Base-by-base conservation (phyloP, 257 asterid species). In the Solanum piurae region DNA sequence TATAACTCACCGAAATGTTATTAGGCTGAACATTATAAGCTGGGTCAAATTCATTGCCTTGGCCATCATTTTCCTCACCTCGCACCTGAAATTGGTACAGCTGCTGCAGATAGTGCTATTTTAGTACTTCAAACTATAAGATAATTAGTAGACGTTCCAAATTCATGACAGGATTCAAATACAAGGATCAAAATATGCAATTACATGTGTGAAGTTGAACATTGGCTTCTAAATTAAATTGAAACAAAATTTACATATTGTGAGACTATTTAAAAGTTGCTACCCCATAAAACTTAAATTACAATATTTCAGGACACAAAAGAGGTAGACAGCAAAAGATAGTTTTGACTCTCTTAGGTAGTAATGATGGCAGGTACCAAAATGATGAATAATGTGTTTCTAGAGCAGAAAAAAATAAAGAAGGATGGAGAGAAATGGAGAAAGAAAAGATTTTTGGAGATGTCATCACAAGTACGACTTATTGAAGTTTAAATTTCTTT, bases 1-100 rank as follows among this genome's bases (percentile, higher is more conserved):
- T 38, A 20, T 42, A 25, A 87, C 89, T 89, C 87, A 89, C 90
- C 10, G 4, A 85, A 29, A 86, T 88, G 76, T 29, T 23, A 34
- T 73, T 83, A 37, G 75, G 68, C 74, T 58, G 72, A 87, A 71
- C 46, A 83, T 87, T 85, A 87, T 44, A 82, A 2, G 31, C 75
- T 49, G 55, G 42, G 36, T 9, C 77, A 29, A 12, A 85, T 44
- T 89, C 82, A 86, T 12, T 60, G 58, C 29, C 77, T 34, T 40
- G 49, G 12, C 25, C 9, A 27, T 20, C 66, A 79, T 44, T 79
- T 79, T 60, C 64, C 5, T 79, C 62, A 5, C 23, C 38, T 27
- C 20, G 38, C 85, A 44, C 38, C 85, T 25, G 85, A 79, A 79
- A 44, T 8, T 27, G 85, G 40, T 9, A 84, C 25, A 14, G 23